Evolutionary conservation across 2,329 filamentous ascomycete genomes (phyloP).

Genomic region (Aspergillus aculeatinus): DNA sequence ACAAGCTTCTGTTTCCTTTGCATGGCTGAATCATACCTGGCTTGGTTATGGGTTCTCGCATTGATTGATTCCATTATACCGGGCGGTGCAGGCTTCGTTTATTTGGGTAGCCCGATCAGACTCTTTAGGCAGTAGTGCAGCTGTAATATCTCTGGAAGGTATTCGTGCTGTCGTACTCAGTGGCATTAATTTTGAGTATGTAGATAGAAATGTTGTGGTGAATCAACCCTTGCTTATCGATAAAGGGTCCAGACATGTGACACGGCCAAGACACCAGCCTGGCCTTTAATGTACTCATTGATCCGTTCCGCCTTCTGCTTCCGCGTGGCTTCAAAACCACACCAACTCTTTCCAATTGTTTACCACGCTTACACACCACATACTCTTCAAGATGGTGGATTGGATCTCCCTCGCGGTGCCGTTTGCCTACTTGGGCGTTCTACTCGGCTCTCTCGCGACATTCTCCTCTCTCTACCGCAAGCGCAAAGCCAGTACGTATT

Average conservation of each 20-base stretch:
- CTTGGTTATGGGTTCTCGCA: conserved; percentile 3
- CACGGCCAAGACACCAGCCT: conserved; percentile 29
- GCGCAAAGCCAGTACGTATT: conserved; percentile 72
- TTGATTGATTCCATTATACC: conserved; percentile 13
- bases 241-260: conserved; percentile 19
- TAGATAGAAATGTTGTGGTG: not conserved
- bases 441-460: conserved; percentile 82
- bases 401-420: conserved; percentile 85
- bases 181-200: not conserved
- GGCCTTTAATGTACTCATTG: conserved; percentile 21
- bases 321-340: not conserved
- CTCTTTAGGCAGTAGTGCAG: no score
- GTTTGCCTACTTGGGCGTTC: conserved; percentile 82
- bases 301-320: not conserved
- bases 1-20: not conserved
- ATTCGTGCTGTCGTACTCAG: not conserved
- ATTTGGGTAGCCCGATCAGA: no score
- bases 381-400: conserved; percentile 54
- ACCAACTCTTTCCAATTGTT: not conserved
- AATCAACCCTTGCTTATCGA: not conserved
- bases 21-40: conserved; percentile 1
- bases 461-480: conserved; percentile 93
- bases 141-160: not conserved
- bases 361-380: conserved; percentile 4
- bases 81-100: conserved; percentile 5